Evolutionary conservation across 2,329 filamentous ascomycete species (phyloP), one percentile per base, ranked within the genome.

Genomic region (Xylariaceae sp.): DNA sequence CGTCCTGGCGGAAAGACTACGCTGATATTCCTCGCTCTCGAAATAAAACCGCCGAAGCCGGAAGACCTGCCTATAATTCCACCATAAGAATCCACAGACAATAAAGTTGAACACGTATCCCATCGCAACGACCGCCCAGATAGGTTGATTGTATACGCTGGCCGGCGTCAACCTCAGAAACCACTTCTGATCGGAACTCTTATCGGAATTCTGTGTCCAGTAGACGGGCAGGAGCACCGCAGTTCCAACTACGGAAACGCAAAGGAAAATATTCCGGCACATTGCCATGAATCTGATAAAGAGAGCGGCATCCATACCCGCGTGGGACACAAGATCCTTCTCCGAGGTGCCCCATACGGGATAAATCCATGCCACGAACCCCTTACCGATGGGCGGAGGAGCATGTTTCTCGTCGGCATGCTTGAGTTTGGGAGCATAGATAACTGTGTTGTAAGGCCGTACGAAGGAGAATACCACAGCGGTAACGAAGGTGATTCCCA

Each of bases 341-440:
- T 99, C 94, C 55, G 82, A 85, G 13, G 88, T 92, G 56, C 78
- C 82, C 72, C 91, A 78, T 30, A 99, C 75, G 0, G 92, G 92
- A 18, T 77, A 76, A 30, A 95, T 70, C 94, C 94, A 99, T 45
- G 90, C 86, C 68, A 95, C 91, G 9, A 92, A 75, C n/a, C 89
- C 87, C 67, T 87, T 95, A 52, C 88, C 89, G 64, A 97, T 80
- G 0, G 88, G 84, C 12, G 94, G 94, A 16, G 92, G 94, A 9
- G 88, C 83, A 74, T 95, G 90, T 71, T 87, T 90, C 62, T 89
- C 85, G 69, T 97, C 92, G 68, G 90, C 88, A 76, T 96, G 87
- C 70, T 95, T 95, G 46, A 95, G 78, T 69, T 95, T 92, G 39
- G 94, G 94, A 3, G 94, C 92, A 73, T 99, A 99, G 45, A 99